Evolutionary conservation across 495 filamentous ascomycete species (phyloP), one percentile per base, ranked within the genome.

Genomic region (Tetracladium setigerum): DNA sequence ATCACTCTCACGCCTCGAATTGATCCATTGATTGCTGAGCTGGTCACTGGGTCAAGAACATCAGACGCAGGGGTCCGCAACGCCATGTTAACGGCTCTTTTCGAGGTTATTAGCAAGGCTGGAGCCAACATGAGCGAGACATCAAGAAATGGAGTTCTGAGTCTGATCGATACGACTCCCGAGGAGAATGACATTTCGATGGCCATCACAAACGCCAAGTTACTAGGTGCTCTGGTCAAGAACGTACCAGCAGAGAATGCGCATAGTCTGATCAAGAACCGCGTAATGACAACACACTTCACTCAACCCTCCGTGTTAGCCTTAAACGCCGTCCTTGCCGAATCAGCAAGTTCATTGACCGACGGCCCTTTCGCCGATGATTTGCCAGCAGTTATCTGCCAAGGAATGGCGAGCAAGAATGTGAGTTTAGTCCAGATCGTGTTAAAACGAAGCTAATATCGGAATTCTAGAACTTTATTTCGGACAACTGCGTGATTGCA

Each of bases 51-150:
- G 10, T 89, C 89, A 2, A 95, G 89, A 70, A 95, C 94, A 0
- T 66, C 81, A 2, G 94, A 98, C 63, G 46, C 77, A 13, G 94
- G 92, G 38, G 92, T 98, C 46, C 86, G 79, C 67, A 92, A 87
- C 61, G 92, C 92, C 13, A 98, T 98, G 92, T 77, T 97, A 52
- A 95, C 95, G 71, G 92, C 94, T 5, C 69, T 98, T 35, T 95
- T 89, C 59, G 92, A 97, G 60, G 92, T 97, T 18, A 81, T 97
- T 42, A 89, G 88, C 66, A 96, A 95, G 67, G 89, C 89, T 9
- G 92, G 94, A 22, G 68, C 68, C 16, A 96, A 91, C 62, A 98
- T 97, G 92, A 87, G 86, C 55, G 92, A 96, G 54, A 72, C 76
- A 39, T 95, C 91, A 30, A 81, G 89, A 43, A 73, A 74, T 49